Evolutionary conservation across 306 rosid species (phyloP), one percentile per base, ranked within the genome.

Genomic region (Erythrophleum fordii): DNA sequence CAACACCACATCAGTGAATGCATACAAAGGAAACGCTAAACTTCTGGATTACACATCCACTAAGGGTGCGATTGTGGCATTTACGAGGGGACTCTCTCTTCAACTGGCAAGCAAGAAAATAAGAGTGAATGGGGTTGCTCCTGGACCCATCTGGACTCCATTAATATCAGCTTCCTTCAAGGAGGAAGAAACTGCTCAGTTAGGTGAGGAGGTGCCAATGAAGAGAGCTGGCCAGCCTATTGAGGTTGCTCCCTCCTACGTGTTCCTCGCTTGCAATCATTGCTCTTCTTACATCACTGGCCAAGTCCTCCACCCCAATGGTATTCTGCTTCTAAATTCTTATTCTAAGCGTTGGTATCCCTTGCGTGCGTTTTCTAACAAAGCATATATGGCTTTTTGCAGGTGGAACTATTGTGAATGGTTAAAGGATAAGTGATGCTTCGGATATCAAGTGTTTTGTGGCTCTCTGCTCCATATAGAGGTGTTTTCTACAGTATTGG

Each of bases 71-170:
- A 88, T 89, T 51, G 97, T 92, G 68, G 89, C 87, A n/a, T 94
- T 87, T 59, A 88, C 92, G 0, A 88, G 97, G 82, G 94, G 90
- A 0, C 92, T 92, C 0, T 77, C 97, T 0, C 94, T 91, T 81
- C 87, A 94, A 81, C 87, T 94, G 5, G 90, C 60, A 12, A 77
- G 39, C 41, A 77, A 46, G 72, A 96, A 92, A 23, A 92, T 92
- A 62, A 77, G 97, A n/a, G 98, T 94, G 1, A 92, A 94, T 26
- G 98, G 92, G 1, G 94, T 92, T 0, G 97, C 97, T 0, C 97
- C 97, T 0, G 97, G 98, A 45, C 97, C 97, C 4, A 89, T 89
- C 28, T 92, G 94, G 94, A 92, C 98, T 0, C 98, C 97, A 11
- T 75, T 92, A 23, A 92, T 83, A 46, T 92, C 94, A 0, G 80